Conservation (phyloP, 2,329 filamentous ascomycete species). For the Botrytis fabae region DNA sequence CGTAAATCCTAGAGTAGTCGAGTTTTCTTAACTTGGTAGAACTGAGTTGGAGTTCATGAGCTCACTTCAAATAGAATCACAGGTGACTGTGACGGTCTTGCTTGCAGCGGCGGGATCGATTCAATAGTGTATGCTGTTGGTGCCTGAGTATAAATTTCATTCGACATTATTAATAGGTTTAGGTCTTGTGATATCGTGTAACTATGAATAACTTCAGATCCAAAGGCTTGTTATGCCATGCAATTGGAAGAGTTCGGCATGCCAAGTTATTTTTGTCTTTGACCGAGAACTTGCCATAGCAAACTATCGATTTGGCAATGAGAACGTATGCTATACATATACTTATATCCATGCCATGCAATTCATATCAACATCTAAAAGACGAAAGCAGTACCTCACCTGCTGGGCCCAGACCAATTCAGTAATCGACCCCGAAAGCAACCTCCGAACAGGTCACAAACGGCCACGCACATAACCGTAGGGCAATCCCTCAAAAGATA, state of each 20-base stretch:
- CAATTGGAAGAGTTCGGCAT: neutral
- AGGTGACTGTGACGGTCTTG: conserved; percentile 2
- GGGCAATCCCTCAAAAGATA: neutral
- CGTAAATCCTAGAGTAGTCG: neutral
- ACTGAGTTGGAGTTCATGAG: neutral
- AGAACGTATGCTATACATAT: conserved; percentile 12
- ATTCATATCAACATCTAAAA: neutral
- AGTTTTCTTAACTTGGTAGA: neutral
- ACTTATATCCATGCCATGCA: conserved; percentile 3
- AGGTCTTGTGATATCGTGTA: conserved; percentile 20
- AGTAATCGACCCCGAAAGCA: conserved; percentile 12
- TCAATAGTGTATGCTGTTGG: conserved; percentile 13
- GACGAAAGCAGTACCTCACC: neutral
- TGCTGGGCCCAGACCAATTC: neutral
- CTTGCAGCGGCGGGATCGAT: conserved; percentile 20
- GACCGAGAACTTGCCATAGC: neutral
- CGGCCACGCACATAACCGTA: conserved; percentile 2
- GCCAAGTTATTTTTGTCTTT: conserved; percentile 16
- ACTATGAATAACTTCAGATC: conserved; percentile 17
- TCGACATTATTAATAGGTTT: conserved; percentile 18
- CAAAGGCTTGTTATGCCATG: neutral
- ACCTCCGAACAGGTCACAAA: conserved; percentile 6
- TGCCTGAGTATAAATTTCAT: neutral
- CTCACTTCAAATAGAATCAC: neutral
- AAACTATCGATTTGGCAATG: conserved; percentile 4